These are phyloP conservation scores for Colletotrichum sp. DNA, from an alignment of 2,329 filamentous ascomycete genomes.

Conservation along the genomic window DNA sequence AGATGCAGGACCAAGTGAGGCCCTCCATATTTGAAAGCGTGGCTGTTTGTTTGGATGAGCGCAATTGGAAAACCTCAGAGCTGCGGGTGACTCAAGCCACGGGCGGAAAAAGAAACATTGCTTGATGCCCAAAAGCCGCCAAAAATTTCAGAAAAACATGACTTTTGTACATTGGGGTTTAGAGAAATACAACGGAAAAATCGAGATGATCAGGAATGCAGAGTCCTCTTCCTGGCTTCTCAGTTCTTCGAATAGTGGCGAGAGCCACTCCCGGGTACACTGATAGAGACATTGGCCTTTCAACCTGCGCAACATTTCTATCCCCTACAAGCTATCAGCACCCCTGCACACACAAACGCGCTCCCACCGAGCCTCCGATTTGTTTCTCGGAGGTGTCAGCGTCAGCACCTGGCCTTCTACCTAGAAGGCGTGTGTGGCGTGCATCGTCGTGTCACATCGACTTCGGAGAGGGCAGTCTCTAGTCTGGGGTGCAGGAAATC, in stretches of 20 bases:
- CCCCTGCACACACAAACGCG: neutral
- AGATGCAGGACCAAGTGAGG: neutral
- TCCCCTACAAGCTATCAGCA: neutral
- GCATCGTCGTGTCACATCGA: neutral
- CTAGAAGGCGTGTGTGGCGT: neutral
- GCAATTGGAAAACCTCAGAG: neutral
- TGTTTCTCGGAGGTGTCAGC: neutral
- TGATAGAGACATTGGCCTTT: neutral
- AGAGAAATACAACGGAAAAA: neutral
- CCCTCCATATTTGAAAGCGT: neutral
- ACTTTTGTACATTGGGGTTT: neutral
- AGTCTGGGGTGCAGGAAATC: conserved; percentile 4
- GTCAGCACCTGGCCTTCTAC: neutral
- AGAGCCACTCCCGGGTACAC: neutral
- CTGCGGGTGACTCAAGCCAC: conserved; percentile 11
- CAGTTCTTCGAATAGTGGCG: neutral
- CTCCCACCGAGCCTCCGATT: neutral
- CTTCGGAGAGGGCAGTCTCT: neutral
- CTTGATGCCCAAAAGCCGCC: neutral
- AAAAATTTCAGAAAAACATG: neutral
- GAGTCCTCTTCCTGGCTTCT: neutral
- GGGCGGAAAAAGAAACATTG: neutral
- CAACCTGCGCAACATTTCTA: neutral
- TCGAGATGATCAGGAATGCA: neutral
- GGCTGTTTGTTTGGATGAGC: neutral